Conservation (phyloP, 2,329 filamentous ascomycete genomes). For the Rutstroemia sp. region DNA sequence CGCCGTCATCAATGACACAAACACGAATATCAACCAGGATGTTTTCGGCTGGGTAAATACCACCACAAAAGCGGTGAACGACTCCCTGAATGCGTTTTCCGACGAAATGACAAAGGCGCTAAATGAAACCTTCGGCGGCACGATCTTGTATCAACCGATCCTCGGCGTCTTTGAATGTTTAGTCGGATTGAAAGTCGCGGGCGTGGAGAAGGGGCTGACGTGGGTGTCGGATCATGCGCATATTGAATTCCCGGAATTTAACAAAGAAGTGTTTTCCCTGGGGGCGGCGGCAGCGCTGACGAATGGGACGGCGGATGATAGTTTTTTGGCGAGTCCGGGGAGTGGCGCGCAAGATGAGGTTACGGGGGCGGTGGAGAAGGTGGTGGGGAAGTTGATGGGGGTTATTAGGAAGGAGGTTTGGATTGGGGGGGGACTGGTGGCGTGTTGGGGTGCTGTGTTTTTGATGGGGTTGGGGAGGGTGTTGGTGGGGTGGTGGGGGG, state of each 20-base stretch:
- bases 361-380: constrained; percentile 63
- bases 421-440: too few relatives aligned
- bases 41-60: constrained; percentile 83
- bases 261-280: constrained; percentile 74
- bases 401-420: constrained; percentile 61
- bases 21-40: constrained; percentile 70
- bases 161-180: constrained; percentile 77
- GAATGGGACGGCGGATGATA: constrained; percentile 52
- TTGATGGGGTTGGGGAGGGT: too few relatives aligned
- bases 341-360: constrained; percentile 74
- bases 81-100: constrained; percentile 78
- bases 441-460: too few relatives aligned
- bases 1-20: constrained; percentile 49
- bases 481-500: too few relatives aligned
- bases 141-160: constrained; percentile 71
- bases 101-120: constrained; percentile 68
- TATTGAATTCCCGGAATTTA: constrained; percentile 70
- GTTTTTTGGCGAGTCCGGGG: constrained; percentile 72
- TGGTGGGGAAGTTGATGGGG: constrained; percentile 59
- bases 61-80: constrained; percentile 73
- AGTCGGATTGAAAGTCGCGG: constrained; percentile 78
- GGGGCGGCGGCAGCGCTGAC: constrained; percentile 58
- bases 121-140: constrained; percentile 72
- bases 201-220: constrained; percentile 80
- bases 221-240: constrained; percentile 88